A percentile compares a stretch with the other conserved stretches of the same genome.
These are phyloP conservation scores for Globisporangium viniferum DNA, from an alignment of 352 stramenopile genomes.

Conservation along the genomic window DNA sequence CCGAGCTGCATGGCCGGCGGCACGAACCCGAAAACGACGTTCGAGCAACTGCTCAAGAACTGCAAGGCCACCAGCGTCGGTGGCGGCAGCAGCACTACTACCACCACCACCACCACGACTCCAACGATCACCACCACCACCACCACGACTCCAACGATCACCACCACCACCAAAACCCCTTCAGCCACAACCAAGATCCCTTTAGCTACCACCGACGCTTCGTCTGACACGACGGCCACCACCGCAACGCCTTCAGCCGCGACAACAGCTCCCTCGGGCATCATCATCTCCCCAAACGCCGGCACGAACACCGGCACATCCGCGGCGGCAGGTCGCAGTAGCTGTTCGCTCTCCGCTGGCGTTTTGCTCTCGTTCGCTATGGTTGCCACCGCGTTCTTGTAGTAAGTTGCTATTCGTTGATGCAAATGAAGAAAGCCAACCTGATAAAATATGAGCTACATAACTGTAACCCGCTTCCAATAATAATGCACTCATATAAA, in stretches of 20 bases:
- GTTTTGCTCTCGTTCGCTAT: too few relatives aligned
- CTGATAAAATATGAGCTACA: too few relatives aligned
- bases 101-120: neutral
- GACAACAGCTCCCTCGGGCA: too few relatives aligned
- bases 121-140: neutral
- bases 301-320: too few relatives aligned
- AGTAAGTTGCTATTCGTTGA: too few relatives aligned
- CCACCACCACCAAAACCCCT: neutral
- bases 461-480: too few relatives aligned
- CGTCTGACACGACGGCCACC: neutral
- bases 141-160: neutral
- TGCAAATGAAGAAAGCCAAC: too few relatives aligned
- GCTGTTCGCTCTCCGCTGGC: too few relatives aligned
- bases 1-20: neutral
- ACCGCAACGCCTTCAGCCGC: neutral
- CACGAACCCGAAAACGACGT: neutral
- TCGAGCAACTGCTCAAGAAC: neutral
- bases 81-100: neutral
- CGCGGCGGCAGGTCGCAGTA: too few relatives aligned
- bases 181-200: neutral
- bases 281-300: too few relatives aligned
- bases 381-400: too few relatives aligned
- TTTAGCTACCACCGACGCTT: neutral
- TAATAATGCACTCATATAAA: too few relatives aligned
- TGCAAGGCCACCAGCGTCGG: neutral